Base-by-base conservation (phyloP, 768 basidiomycete species). In the Amyloporia xantha region DNA sequence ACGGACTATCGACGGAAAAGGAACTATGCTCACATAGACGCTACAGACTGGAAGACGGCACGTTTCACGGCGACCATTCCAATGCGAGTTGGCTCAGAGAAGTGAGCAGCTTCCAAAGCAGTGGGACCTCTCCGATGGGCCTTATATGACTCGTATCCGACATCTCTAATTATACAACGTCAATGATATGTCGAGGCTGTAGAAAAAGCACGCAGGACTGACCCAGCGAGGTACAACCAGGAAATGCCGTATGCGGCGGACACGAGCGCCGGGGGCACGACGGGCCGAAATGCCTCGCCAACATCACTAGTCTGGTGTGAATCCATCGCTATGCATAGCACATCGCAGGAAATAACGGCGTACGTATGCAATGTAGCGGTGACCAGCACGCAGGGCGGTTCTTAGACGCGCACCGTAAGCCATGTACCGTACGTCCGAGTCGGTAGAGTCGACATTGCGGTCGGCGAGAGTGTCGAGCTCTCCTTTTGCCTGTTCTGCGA, bases 131-230 rank as follows among this genome's bases (percentile, higher is more conserved):
- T 73, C 43, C 78, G 71, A 53, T 84, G 74, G 3, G 84, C 79
- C 60, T 91, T 91, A 66, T 86, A 91, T 12, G 85, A 75, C 67
- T 91, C 89, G 62, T 87, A 91, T 17, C 76, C 74, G 37, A 89
- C 86, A 59, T 91, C 89, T 33, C 76, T 74, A 56, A 9, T 23
- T 30, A 15, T 15, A 43, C 17, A 4, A 44, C 23, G 47, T 17
- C 15, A n/a, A 20, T 28, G 46, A n/a, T 5, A 40, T 13, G 27
- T 30, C 46, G 19, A 30, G 25, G 36, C 38, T 15, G 9, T 28
- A 24, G 4, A 12, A 39, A 42, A 15, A 47, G 47, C 50, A 49
- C 46, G 49, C 30, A 48, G 12, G 24, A 58, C 69, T 56, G 55
- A 74, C 73, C 84, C 86, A 13, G 73, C 72, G 37, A 91, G 76